A percentile compares a stretch with the other conserved stretches of the same genome.
Conservation (phyloP, 1,284 basidiomycete genomes). For the Naganishia liquefaciens region DNA sequence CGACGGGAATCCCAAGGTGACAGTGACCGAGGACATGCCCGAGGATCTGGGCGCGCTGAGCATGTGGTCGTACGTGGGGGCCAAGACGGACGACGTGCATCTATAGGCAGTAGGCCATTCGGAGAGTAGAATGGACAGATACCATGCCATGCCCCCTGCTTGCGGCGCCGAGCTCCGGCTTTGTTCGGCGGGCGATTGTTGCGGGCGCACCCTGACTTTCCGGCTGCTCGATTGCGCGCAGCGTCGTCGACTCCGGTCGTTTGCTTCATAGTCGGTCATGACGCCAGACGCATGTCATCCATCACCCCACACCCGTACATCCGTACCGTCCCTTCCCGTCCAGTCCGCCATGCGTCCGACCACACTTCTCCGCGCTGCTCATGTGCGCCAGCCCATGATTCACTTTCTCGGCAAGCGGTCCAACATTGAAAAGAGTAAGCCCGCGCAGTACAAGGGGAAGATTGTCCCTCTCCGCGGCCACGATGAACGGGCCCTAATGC, state of each 20-base stretch:
- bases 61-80: conserved; percentile 58
- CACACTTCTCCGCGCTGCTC: conserved; percentile 14
- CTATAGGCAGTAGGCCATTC: conserved; percentile 17
- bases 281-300: too few relatives aligned
- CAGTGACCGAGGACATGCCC: conserved; percentile 55
- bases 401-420: conserved; percentile 68
- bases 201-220: conserved; percentile 1
- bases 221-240: conserved; percentile 6
- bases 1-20: conserved; percentile 57
- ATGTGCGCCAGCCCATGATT: conserved; percentile 63
- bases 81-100: conserved; percentile 29
- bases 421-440: conserved; percentile 29
- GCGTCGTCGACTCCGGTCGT: too few relatives aligned
- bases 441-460: too few relatives aligned
- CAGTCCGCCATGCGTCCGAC: conserved; percentile 26
- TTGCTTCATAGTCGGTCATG: too few relatives aligned
- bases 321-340: too few relatives aligned
- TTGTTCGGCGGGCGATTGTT: neutral
- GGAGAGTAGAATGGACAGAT: neutral
- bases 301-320: too few relatives aligned
- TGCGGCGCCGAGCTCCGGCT: neutral
- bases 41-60: conserved; percentile 58
- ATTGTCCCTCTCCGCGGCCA: too few relatives aligned
- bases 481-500: conserved; percentile 10
- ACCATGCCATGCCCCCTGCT: neutral